Conservation (phyloP, 345 rosid species). For the Xanthoceras sorbifolium region DNA sequence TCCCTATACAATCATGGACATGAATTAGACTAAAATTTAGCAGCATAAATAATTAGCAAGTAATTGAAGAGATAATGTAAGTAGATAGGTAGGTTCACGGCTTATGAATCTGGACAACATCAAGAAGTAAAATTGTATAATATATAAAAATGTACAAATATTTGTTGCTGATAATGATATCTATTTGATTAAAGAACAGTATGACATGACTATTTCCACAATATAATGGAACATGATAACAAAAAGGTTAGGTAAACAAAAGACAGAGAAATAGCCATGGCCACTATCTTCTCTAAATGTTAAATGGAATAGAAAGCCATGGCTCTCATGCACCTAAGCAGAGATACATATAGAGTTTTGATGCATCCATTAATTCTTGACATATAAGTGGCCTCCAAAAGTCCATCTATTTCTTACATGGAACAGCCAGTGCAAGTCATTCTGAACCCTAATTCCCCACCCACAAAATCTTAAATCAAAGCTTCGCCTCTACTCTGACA, state of each 20-base stretch:
- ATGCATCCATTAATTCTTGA: neutral
- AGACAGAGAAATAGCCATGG: neutral
- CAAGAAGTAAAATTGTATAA: neutral
- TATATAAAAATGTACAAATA: neutral
- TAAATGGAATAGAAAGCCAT: neutral
- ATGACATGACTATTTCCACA: neutral
- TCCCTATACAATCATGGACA: constrained; percentile 23
- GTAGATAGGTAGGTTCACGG: neutral
- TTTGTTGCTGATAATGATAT: neutral
- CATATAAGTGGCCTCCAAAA: too few relatives aligned
- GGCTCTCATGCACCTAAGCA: neutral
- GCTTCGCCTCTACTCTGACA: neutral
- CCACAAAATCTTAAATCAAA: neutral
- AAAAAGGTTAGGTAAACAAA: neutral
- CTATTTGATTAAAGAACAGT: neutral
- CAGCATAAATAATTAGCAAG: constrained; percentile 4
- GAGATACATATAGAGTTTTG: neutral
- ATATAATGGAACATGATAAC: neutral
- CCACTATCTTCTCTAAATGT: neutral
- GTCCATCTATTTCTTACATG: neutral
- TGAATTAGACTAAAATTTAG: constrained; percentile 17
- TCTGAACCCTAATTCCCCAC: neutral
- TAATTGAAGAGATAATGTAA: neutral
- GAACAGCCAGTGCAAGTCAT: neutral
- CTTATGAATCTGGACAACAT: neutral